Evolutionary conservation across 768 basidiomycete genomes (phyloP), one percentile per base, ranked within the genome.

Genomic region (Pleurotus ostreatus): DNA sequence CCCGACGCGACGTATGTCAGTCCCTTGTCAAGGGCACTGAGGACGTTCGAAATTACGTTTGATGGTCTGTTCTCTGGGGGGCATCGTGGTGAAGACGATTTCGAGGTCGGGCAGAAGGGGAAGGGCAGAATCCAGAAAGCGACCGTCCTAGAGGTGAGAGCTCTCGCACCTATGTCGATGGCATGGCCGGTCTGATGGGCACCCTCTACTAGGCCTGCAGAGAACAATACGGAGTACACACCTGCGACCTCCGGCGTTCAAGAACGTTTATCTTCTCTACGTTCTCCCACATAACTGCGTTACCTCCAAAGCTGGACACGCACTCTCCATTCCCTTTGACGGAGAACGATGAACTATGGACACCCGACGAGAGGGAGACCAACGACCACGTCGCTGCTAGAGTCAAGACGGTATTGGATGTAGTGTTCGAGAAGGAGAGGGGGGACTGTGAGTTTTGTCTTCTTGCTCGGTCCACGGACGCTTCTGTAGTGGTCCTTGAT

Each of bases 331-430:
- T 34, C 30, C 30, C 30, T 11, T 34, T 92, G 53, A 68, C 76
- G 0, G 88, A 91, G 63, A 72, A 82, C 13, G 89, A 92, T 62
- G 69, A 74, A 15, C 66, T 84, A 0, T 91, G 88, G 88, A 62
- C 69, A 1, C 57, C 80, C 0, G 75, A 81, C 18, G 64, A 74
- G 13, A 73, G 88, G 39, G 89, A 92, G 64, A 77, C 78, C 0
- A 62, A 63, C 4, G 68, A 61, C 0, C 76, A 84, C 49, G 66
- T 82, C 15, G 71, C 74, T 8, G 62, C 46, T 16, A 78, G 89
- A 1, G 85, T 83, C 9, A 70, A 61, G 49, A 61, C 60, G 4
- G 81, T 85, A 0, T 58, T 91, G 2, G 84, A 87, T 57, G 66
- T 61, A 61, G 75, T 88, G 6, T 88, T 89, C 59, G 67, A 71